phyloP scores from a whole-genome alignment of 805 yeast genomes.

The Candida andamanensis region DNA sequence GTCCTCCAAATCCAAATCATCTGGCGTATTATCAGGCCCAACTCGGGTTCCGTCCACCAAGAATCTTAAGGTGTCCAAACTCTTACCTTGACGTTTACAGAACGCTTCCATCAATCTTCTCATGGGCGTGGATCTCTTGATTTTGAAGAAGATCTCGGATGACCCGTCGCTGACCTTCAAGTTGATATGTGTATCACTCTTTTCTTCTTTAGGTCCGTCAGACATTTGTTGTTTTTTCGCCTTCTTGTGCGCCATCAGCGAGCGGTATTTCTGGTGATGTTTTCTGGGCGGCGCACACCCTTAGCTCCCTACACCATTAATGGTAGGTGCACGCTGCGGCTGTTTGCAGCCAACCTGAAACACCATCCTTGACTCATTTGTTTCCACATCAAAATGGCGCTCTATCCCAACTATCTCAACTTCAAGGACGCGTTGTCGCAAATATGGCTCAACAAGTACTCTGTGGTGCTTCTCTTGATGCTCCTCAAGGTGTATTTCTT shows the following conservation, averaged over 20 bases:
- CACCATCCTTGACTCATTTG: too few species aligned
- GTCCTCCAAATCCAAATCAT: constrained; percentile 87
- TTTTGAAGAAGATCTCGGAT: constrained; percentile 92
- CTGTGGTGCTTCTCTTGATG: constrained; percentile 51
- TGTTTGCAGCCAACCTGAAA: too few species aligned
- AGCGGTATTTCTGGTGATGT: too few species aligned
- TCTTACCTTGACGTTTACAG: constrained; percentile 95
- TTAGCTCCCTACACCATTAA: too few species aligned
- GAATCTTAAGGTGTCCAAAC: constrained; percentile 75
- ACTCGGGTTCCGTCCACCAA: constrained; percentile 91
- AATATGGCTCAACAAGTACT: constrained; percentile 59
- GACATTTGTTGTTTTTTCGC: constrained; percentile 19
- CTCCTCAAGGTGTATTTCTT: constrained; percentile 60
- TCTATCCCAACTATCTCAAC: constrained; percentile 12
- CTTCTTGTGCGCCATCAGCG: too few species aligned
- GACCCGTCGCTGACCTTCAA: constrained; percentile 91
- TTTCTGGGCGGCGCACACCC: too few species aligned
- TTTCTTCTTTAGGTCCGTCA: constrained; percentile 39
- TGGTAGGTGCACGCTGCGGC: too few species aligned
- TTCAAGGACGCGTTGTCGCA: constrained; percentile 45
- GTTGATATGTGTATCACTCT: constrained; percentile 64
- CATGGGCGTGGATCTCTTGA: constrained; percentile 87
- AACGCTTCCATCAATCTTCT: constrained; percentile 96
- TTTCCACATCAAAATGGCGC: too few species aligned
- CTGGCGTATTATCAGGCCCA: constrained; percentile 86